Conservation (phyloP, 2,329 filamentous ascomycete genomes). For the Nemania abortiva region DNA sequence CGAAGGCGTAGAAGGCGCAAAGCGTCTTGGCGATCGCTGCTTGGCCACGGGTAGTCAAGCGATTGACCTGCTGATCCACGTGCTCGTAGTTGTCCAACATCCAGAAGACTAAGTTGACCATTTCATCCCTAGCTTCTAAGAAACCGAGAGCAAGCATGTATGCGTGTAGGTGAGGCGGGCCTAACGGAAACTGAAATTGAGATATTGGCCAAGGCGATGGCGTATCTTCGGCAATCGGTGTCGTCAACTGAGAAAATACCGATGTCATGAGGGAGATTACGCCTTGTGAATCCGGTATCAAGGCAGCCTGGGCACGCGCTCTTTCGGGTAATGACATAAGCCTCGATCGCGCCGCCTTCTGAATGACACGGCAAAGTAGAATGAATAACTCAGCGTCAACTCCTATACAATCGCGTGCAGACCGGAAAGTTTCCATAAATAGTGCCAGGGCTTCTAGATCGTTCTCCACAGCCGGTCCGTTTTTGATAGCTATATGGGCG, state of each 20-base stretch:
- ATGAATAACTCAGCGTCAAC: slow-evolving; percentile 54
- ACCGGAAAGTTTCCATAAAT: slow-evolving; percentile 50
- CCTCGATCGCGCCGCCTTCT: slow-evolving; percentile 48
- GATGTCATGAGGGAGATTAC: slow-evolving; percentile 29
- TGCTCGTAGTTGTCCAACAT: slow-evolving; percentile 61
- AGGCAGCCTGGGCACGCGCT: slow-evolving; percentile 8
- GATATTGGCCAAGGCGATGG: slow-evolving; percentile 11
- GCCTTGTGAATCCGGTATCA: slow-evolving; percentile 32
- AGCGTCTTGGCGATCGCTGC: slow-evolving; percentile 54
- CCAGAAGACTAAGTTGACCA: slow-evolving; percentile 70
- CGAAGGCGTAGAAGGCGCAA: slow-evolving; percentile 63
- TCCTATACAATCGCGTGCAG: slow-evolving; percentile 49
- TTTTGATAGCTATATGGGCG: slow-evolving; percentile 49
- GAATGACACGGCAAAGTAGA: slow-evolving; percentile 52
- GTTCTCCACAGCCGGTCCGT: slow-evolving; percentile 42
- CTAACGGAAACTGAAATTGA: slow-evolving; percentile 57
- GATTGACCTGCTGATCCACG: slow-evolving; percentile 52
- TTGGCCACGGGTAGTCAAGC: slow-evolving; percentile 47
- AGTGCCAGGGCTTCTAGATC: slow-evolving; percentile 50
- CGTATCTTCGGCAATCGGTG: slow-evolving; percentile 38
- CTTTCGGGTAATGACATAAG: slow-evolving; percentile 31
- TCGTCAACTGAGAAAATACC: slow-evolving; percentile 46
- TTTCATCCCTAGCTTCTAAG: slow-evolving; percentile 68
- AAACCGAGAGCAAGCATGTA: slow-evolving; percentile 74
- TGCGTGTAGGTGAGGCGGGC: slow-evolving; percentile 63